These are phyloP conservation scores for Eremothecium sinecaudum DNA, from an alignment of 1,139 yeast species.

Conservation along the genomic window DNA sequence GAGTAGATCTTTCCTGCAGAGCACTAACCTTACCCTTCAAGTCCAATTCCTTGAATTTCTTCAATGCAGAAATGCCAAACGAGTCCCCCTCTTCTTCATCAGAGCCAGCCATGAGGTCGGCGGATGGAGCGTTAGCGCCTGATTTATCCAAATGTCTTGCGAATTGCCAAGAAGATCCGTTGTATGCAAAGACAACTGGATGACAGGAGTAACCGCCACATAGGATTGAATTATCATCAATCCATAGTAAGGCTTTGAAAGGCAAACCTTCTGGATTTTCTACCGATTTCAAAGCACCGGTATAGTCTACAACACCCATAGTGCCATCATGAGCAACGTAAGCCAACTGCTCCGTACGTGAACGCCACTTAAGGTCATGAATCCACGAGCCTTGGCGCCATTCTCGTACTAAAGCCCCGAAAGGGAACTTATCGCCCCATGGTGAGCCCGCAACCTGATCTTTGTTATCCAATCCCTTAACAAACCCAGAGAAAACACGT, in stretches of 20 bases:
- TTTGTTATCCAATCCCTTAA: constrained; percentile 80
- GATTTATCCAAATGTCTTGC: constrained; percentile 58
- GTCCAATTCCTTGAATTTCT: constrained; percentile 93
- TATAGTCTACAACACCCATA: constrained; percentile 47
- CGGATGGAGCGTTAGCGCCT: constrained; percentile 21
- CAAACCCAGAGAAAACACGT: constrained; percentile 84
- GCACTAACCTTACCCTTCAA: constrained; percentile 72
- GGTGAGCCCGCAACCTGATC: constrained; percentile 58
- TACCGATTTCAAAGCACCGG: constrained; percentile 50
- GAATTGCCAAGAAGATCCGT: constrained; percentile 58
- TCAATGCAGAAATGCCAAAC: constrained; percentile 68
- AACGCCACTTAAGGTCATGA: constrained; percentile 82
- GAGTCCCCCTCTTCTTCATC: constrained; percentile 54
- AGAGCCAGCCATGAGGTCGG: constrained; percentile 32
- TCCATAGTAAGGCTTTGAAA: constrained; percentile 64
- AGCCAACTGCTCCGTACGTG: constrained; percentile 67
- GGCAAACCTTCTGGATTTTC: constrained; percentile 75
- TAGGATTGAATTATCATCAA: constrained; percentile 54
- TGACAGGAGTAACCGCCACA: constrained; percentile 94
- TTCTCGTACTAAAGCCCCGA: constrained; percentile 88
- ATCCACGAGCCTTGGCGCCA: constrained; percentile 84
- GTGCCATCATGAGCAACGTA: constrained; percentile 75
- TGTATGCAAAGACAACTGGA: constrained; percentile 75
- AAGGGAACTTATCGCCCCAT: constrained; percentile 95
- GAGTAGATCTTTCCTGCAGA: constrained; percentile 61